Conservation (phyloP, 495 filamentous ascomycete genomes). For the Jackrogersella minutella region DNA sequence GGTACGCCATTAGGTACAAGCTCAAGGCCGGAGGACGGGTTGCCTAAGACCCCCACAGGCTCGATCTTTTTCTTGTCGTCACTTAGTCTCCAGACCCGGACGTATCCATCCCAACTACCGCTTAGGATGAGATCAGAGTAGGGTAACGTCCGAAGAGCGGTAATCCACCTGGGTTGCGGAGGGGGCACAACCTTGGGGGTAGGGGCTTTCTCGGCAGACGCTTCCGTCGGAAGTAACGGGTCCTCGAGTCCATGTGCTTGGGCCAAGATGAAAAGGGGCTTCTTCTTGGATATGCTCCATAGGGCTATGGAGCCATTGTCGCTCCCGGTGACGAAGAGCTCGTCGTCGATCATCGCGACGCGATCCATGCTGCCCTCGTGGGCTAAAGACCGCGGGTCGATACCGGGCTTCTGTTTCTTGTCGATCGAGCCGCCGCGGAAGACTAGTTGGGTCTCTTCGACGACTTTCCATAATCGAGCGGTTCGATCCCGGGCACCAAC, state of each 20-base stretch:
- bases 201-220: slow-evolving; percentile 72
- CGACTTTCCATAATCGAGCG: slow-evolving; percentile 95
- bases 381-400: slow-evolving; percentile 53
- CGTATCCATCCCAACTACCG: slow-evolving; percentile 91
- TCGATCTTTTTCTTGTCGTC: slow-evolving; percentile 84
- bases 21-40: slow-evolving; percentile 7
- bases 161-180: slow-evolving; percentile 85
- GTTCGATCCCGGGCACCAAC: slow-evolving; percentile 90
- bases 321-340: slow-evolving; percentile 89
- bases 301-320: slow-evolving; percentile 86
- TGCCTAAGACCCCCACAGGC: slow-evolving; percentile 70
- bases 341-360: slow-evolving; percentile 86
- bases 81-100: slow-evolving; percentile 84
- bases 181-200: slow-evolving; percentile 62
- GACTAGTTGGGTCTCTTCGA: slow-evolving; percentile 92
- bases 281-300: slow-evolving; percentile 96
- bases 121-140: slow-evolving; percentile 88
- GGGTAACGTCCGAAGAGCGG: slow-evolving; percentile 82
- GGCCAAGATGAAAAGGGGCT: slow-evolving; percentile 80
- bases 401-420: slow-evolving; percentile 58
- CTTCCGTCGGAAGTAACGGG: slow-evolving; percentile 67
- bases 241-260: slow-evolving; percentile 85
- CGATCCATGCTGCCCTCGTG: slow-evolving; percentile 90
- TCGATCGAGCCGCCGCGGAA: slow-evolving; percentile 81
- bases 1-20: slow-evolving; percentile 19